Evolutionary conservation across 2,329 filamentous ascomycete species (phyloP), one percentile per base, ranked within the genome.

Genomic region (Paraphaeosphaeria minitans): DNA sequence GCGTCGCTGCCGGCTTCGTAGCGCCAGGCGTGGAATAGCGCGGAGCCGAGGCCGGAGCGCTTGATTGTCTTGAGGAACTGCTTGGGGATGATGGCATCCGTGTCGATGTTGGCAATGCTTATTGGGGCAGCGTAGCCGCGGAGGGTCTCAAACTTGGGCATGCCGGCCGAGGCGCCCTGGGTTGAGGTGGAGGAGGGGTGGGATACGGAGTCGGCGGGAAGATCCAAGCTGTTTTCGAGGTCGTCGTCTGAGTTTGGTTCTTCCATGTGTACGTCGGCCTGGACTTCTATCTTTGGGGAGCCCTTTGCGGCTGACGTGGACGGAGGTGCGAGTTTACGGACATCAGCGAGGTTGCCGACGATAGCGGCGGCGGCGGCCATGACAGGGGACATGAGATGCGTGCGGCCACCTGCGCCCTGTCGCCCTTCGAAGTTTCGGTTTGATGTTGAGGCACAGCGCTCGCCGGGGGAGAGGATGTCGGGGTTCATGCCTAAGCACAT

Each of bases 401-500:
- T 98, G 60, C 95, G 87, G 59, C 94, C 92, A 62, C 88, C 88
- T 60, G 94, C 93, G 74, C 95, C 95, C 80, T 99, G 95, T 64
- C 95, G 89, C 62, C 95, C 95, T 77, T 98, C 95, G 68, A 98
- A 98, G 80, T 98, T 98, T 70, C 95, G 91, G 82, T 98, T 98
- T 63, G 92, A 96, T 51, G 95, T 98, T 74, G 90, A 94, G 43
- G 95, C 95, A 76, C 95, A 98, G 72, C 95, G 89, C 81, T 99
- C 95, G 76, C 90, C 86, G 55, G 95, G 93, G 1, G 93, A 88
- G 48, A 98, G 85, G 64, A 99, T 98, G 77, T 99, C 95, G 0
- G 95, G 94, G 83, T 99, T 99, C 94, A 99, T 99, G 76, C 95
- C 95, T 56, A 99, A 85, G 76, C 95, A 98, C 95, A 99, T 99